These are phyloP conservation scores for Scutellaria galericulata DNA, from an alignment of 257 asterid genomes.

Conservation along the genomic window DNA sequence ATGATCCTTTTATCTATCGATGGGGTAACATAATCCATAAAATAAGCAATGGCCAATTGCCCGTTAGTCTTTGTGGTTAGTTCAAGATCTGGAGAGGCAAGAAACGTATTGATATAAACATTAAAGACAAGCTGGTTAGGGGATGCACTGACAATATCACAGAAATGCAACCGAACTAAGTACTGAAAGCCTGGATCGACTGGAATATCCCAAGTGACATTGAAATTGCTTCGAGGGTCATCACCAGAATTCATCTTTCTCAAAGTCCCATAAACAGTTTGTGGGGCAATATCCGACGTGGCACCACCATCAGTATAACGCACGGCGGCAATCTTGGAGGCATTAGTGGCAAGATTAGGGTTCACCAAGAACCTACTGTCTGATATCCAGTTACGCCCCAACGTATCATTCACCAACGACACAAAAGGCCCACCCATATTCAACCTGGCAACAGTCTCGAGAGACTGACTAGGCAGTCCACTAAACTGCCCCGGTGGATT, in stretches of 20 bases:
- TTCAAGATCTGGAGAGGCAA: constrained; percentile 53
- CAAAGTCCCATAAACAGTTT: constrained; percentile 81
- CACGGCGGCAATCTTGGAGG: constrained; percentile 54
- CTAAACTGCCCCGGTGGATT: constrained; percentile 51
- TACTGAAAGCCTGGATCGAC: constrained; percentile 75
- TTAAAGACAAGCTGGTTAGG: constrained; percentile 57
- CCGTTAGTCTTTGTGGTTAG: constrained; percentile 37
- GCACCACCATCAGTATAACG: constrained; percentile 63
- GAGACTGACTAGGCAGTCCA: constrained; percentile 56
- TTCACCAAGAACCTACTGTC: constrained; percentile 50
- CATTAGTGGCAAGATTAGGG: constrained; percentile 41
- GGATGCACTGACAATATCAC: constrained; percentile 67
- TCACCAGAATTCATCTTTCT: constrained; percentile 52
- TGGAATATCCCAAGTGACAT: constrained; percentile 69
- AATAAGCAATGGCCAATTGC: constrained; percentile 59
- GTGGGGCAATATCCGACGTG: constrained; percentile 65
- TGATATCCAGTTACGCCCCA: constrained; percentile 74
- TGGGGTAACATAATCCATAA: constrained; percentile 61
- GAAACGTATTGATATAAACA: constrained; percentile 54
- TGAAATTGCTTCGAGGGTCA: constrained; percentile 62
- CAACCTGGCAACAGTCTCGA: constrained; percentile 70
- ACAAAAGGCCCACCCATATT: constrained; percentile 86
- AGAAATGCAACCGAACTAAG: constrained; percentile 74
- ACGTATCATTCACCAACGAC: constrained; percentile 61
- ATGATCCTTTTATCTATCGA: constrained; percentile 37